Evolutionary conservation across 2,329 filamentous ascomycete species (phyloP).

Genomic region (Thelonectria discophora): DNA sequence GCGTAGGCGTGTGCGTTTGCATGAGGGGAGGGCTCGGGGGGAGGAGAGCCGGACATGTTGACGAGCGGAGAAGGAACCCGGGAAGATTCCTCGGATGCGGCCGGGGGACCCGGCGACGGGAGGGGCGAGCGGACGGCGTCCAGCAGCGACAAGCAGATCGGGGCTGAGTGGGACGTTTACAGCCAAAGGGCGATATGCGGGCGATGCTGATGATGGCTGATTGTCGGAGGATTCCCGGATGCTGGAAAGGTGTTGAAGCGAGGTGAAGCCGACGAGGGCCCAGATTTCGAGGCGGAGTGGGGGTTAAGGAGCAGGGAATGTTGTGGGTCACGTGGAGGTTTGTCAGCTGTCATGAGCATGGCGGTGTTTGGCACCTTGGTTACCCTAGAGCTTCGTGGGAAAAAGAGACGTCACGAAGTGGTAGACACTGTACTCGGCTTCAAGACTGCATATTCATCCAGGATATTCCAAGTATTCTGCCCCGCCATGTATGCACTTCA

Average conservation of each 20-base stretch:
- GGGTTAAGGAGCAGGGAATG: constrained; percentile 28
- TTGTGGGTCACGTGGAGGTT: neutral
- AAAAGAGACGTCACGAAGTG: too few relatives aligned
- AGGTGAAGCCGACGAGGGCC: constrained; percentile 49
- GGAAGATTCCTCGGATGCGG: constrained; percentile 23
- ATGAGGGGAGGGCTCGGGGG: constrained; percentile 39
- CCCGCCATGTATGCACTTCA: constrained; percentile 7
- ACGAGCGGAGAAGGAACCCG: constrained; percentile 12
- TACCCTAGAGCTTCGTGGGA: constrained; percentile 4
- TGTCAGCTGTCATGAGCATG: neutral
- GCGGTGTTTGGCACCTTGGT: neutral
- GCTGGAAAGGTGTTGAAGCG: constrained; percentile 49
- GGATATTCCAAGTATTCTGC: constrained; percentile 4
- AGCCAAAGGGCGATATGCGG: constrained; percentile 18
- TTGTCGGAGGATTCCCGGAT: constrained; percentile 56
- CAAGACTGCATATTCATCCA: neutral
- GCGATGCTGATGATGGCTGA: constrained; percentile 50
- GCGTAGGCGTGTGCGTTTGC: constrained; percentile 54
- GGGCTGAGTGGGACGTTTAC: constrained; percentile 33
- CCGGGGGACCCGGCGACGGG: constrained; percentile 31
- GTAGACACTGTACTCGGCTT: too few relatives aligned
- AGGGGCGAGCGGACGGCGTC: constrained; percentile 33
- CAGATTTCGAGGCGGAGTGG: constrained; percentile 30
- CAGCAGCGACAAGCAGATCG: constrained; percentile 28
- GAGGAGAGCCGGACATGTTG: constrained; percentile 44